phyloP scores from a whole-genome alignment of 2,329 filamentous ascomycete genomes.

The Aureobasidium musti region DNA sequence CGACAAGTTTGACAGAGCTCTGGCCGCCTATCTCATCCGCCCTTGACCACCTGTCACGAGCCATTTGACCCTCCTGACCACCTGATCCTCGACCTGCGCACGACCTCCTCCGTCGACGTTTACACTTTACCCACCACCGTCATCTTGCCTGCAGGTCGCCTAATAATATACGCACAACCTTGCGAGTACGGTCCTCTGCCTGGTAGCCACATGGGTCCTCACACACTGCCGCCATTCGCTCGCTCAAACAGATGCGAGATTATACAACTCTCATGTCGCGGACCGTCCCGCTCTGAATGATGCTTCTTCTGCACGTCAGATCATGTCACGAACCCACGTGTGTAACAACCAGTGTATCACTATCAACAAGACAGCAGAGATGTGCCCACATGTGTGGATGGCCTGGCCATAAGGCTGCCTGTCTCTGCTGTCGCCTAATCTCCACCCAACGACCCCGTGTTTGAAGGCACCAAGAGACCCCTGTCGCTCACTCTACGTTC shows the following conservation, averaged over 20 bases:
- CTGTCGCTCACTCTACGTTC: slow-evolving; percentile 1
- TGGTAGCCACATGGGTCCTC: background rate
- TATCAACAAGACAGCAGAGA: background rate
- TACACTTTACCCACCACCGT: background rate
- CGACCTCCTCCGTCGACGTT: background rate
- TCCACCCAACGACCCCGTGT: slow-evolving; percentile 15
- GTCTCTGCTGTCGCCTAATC: slow-evolving; percentile 14
- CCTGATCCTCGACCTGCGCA: background rate
- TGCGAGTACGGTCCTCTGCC: background rate
- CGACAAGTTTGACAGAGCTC: slow-evolving; percentile 84
- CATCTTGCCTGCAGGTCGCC: slow-evolving; percentile 9
- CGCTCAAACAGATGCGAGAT: slow-evolving; percentile 7
- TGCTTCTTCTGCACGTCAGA: slow-evolving; percentile 7
- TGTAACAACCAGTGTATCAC: slow-evolving; percentile 24
- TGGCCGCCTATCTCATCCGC: slow-evolving; percentile 41
- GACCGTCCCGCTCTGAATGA: background rate
- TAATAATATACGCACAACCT: background rate
- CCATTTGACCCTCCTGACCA: background rate
- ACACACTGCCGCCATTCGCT: background rate
- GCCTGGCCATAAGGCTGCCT: slow-evolving; percentile 19
- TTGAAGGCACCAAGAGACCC: slow-evolving; percentile 6
- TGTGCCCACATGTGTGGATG: background rate
- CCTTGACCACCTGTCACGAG: slow-evolving; percentile 33
- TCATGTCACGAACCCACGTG: slow-evolving; percentile 2
- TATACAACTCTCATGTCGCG: slow-evolving; percentile 2